Percentiles rank a stretch among this genome's conserved stretches.
Conservation (phyloP, 1,284 basidiomycete genomes). For the Irpex lacteus region DNA sequence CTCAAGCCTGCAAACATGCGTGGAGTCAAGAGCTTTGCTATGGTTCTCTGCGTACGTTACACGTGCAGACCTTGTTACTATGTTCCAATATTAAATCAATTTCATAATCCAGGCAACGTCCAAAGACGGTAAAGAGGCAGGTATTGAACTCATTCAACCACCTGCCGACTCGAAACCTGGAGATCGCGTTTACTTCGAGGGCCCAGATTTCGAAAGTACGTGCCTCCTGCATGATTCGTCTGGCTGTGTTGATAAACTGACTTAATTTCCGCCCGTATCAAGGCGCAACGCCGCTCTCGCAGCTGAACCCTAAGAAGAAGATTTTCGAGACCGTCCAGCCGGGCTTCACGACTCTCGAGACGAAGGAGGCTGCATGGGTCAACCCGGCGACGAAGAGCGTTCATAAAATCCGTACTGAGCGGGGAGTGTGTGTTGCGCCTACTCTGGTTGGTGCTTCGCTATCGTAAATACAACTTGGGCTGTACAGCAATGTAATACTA, state of each 20-base stretch:
- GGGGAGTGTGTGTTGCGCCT: conserved; percentile 80
- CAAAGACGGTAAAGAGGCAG: conserved; percentile 85
- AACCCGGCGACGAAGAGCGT: conserved; percentile 79
- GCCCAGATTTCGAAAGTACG: conserved; percentile 76
- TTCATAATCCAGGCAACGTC: conserved; percentile 65
- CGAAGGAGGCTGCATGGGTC: conserved; percentile 87
- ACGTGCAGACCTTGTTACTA: not conserved
- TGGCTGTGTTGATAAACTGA: not conserved
- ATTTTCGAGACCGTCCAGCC: conserved; percentile 95
- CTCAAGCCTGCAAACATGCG: conserved; percentile 95
- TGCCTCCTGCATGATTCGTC: conserved; percentile 9
- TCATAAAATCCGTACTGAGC: conserved; percentile 83
- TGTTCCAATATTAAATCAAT: not conserved
- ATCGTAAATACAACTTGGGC: conserved; percentile 49
- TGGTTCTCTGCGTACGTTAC: conserved; percentile 84
- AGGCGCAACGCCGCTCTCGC: conserved; percentile 73
- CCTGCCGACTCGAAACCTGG: conserved; percentile 86
- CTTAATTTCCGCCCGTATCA: not conserved
- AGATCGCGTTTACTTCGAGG: conserved; percentile 93
- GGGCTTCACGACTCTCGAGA: conserved; percentile 87
- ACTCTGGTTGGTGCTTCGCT: conserved; percentile 84
- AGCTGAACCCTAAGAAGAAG: conserved; percentile 97
- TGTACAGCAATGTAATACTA: not conserved
- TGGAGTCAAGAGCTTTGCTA: conserved; percentile 93
- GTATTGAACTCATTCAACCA: conserved; percentile 89